These are phyloP conservation scores for Cordyceps farinosa DNA, from an alignment of 2,329 filamentous ascomycete genomes.

Conservation along the genomic window DNA sequence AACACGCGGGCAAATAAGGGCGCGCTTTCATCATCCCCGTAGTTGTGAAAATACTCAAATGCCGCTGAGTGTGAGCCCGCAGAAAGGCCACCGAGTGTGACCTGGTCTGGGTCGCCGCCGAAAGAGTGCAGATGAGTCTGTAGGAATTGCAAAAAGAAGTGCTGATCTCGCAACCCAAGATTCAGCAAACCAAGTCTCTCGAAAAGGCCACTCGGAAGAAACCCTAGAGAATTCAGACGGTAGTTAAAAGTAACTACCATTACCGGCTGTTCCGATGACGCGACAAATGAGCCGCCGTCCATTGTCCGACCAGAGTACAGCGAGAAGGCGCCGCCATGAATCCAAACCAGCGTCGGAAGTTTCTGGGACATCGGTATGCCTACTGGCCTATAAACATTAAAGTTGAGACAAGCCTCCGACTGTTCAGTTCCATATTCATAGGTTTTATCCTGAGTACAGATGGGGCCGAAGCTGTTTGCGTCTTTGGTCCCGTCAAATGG, in stretches of 20 bases:
- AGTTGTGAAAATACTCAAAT: slow-evolving; percentile 38
- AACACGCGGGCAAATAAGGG: slow-evolving; percentile 34
- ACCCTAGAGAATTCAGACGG: slow-evolving; percentile 36
- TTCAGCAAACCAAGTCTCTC: slow-evolving; percentile 42
- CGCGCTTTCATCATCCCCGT: slow-evolving; percentile 29
- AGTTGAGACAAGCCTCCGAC: slow-evolving; percentile 37
- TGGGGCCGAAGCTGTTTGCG: slow-evolving; percentile 38
- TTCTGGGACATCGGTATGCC: slow-evolving; percentile 31
- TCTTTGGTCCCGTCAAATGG: slow-evolving; percentile 38
- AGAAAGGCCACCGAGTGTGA: slow-evolving; percentile 54
- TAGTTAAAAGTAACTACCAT: slow-evolving; percentile 45
- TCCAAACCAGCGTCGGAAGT: slow-evolving; percentile 38
- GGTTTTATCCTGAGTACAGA: slow-evolving; percentile 39
- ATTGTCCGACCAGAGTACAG: slow-evolving; percentile 17
- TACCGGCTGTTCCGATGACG: slow-evolving; percentile 35
- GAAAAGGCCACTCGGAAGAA: slow-evolving; percentile 41
- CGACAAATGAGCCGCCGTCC: slow-evolving; percentile 27
- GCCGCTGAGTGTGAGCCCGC: slow-evolving; percentile 45
- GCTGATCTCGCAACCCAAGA: slow-evolving; percentile 51
- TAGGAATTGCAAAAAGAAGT: slow-evolving; percentile 50
- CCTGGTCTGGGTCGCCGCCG: slow-evolving; percentile 48
- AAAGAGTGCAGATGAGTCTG: slow-evolving; percentile 50
- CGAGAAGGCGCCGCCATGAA: slow-evolving; percentile 37
- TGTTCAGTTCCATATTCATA: slow-evolving; percentile 23
- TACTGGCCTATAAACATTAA: slow-evolving; percentile 37